A percentile compares a stretch with the other conserved stretches of the same genome.
Evolutionary conservation across 1,284 basidiomycete species (phyloP).

Genomic region (Vanrija sp.): DNA sequence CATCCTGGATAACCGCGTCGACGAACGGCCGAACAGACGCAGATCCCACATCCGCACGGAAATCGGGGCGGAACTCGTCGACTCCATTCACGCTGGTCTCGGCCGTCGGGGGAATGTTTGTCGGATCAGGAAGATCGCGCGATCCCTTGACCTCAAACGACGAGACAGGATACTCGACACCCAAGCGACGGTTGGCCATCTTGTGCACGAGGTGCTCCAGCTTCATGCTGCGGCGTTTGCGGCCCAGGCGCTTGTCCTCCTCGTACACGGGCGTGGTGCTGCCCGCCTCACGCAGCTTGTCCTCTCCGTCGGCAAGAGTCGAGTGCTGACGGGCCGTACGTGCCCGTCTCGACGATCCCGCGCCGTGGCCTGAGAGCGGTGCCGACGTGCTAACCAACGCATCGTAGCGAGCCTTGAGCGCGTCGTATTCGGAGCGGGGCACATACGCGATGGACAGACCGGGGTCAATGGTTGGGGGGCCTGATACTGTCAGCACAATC

Average conservation of each 20-base stretch:
- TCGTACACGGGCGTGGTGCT: conserved; percentile 10
- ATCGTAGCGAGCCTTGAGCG: conserved; percentile 37
- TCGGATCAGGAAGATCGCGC: conserved; percentile 35
- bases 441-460: conserved; percentile 26
- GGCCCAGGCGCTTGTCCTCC: conserved; percentile 15
- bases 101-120: conserved; percentile 19
- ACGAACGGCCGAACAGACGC: conserved; percentile 32
- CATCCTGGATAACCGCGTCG: conserved; percentile 34
- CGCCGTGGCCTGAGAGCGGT: background rate
- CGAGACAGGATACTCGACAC: conserved; percentile 39
- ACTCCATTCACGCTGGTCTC: conserved; percentile 30
- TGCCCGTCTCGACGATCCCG: background rate
- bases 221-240: conserved; percentile 41
- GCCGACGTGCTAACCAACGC: conserved; percentile 21
- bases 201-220: conserved; percentile 47
- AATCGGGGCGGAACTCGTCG: conserved; percentile 41
- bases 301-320: conserved; percentile 1
- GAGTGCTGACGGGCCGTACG: background rate
- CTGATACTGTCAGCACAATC: too few relatives aligned
- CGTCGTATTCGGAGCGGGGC: conserved; percentile 33
- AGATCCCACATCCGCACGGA: conserved; percentile 25
- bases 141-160: conserved; percentile 34
- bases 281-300: background rate
- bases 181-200: conserved; percentile 44
- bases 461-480: conserved; percentile 24